phyloP scores from a whole-genome alignment of 805 yeast genomes.

The Zygotorulaspora danielsina region DNA sequence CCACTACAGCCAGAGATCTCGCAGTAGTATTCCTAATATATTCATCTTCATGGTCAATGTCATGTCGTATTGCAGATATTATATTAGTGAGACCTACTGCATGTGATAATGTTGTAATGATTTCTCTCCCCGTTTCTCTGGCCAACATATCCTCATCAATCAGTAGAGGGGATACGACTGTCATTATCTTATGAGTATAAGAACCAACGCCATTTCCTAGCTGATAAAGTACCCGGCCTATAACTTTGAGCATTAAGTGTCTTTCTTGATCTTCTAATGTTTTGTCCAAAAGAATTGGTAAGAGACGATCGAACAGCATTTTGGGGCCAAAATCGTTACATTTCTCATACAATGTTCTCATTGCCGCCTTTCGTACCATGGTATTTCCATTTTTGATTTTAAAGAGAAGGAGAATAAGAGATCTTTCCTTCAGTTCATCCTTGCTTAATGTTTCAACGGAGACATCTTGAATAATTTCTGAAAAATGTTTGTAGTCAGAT shows the following conservation, averaged over 20 bases:
- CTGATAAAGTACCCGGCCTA: slow-evolving; percentile 63
- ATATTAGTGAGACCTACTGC: slow-evolving; percentile 80
- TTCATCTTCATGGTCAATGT: slow-evolving; percentile 79
- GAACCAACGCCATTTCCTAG: slow-evolving; percentile 67
- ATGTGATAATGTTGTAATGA: slow-evolving; percentile 66
- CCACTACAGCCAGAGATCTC: slow-evolving; percentile 77
- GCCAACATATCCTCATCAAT: slow-evolving; percentile 76
- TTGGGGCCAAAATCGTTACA: slow-evolving; percentile 67
- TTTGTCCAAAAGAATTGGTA: slow-evolving; percentile 72
- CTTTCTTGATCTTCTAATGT: slow-evolving; percentile 76
- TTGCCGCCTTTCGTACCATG: slow-evolving; percentile 58
- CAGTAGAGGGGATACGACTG: slow-evolving; percentile 72
- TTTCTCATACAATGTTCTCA: slow-evolving; percentile 60
- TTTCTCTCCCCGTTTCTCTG: slow-evolving; percentile 73
- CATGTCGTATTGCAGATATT: slow-evolving; percentile 75
- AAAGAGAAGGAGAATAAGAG: slow-evolving; percentile 58
- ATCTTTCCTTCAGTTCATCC: slow-evolving; percentile 56
- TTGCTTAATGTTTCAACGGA: slow-evolving; percentile 37
- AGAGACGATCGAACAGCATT: slow-evolving; percentile 59
- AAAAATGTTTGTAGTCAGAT: slow-evolving; percentile 68
- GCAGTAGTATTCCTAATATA: slow-evolving; percentile 72
- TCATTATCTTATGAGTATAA: slow-evolving; percentile 63
- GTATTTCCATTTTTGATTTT: slow-evolving; percentile 78
- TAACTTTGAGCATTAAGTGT: slow-evolving; percentile 70
- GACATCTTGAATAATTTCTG: slow-evolving; percentile 45